phyloP scores from a whole-genome alignment of 176 grass and related monocot genomes.

The Stipa capillata region DNA sequence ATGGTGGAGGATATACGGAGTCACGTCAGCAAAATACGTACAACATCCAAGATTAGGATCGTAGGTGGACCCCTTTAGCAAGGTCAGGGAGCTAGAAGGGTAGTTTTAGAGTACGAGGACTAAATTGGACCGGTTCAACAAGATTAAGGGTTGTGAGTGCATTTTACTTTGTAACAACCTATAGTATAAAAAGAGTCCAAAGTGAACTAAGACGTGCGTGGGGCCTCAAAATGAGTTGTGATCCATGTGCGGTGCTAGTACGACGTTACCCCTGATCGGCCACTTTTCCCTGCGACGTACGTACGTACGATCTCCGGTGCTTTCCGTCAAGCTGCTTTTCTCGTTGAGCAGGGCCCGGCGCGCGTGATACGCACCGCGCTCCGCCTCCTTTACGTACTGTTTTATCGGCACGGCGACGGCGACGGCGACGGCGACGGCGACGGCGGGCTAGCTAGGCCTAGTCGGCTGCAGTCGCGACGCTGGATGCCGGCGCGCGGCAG shows the following conservation, averaged over 20 bases:
- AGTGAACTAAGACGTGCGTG: neutral
- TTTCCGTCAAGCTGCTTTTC: neutral
- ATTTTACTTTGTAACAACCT: too few species aligned
- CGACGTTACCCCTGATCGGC: neutral
- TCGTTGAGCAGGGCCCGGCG: neutral
- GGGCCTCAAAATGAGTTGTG: neutral
- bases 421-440: too few species aligned
- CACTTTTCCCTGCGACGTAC: neutral
- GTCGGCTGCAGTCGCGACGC: neutral
- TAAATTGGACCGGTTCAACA: too few species aligned
- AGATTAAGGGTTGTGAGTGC: too few species aligned
- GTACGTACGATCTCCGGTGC: neutral
- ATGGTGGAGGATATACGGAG: too few species aligned
- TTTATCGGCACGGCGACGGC: neutral
- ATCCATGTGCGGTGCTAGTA: neutral
- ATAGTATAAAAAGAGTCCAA: neutral
- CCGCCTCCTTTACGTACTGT: neutral
- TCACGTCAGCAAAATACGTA: too few species aligned
- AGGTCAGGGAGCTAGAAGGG: too few species aligned
- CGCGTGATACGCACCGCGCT: neutral
- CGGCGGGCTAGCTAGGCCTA: too few species aligned
- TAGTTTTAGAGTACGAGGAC: too few species aligned
- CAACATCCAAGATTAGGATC: too few species aligned
- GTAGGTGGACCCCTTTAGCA: too few species aligned
- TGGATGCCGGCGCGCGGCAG: too few species aligned